These are phyloP conservation scores for Thermomyces lanuginosus DNA, from an alignment of 2,329 filamentous ascomycete genomes.

Conservation along the genomic window DNA sequence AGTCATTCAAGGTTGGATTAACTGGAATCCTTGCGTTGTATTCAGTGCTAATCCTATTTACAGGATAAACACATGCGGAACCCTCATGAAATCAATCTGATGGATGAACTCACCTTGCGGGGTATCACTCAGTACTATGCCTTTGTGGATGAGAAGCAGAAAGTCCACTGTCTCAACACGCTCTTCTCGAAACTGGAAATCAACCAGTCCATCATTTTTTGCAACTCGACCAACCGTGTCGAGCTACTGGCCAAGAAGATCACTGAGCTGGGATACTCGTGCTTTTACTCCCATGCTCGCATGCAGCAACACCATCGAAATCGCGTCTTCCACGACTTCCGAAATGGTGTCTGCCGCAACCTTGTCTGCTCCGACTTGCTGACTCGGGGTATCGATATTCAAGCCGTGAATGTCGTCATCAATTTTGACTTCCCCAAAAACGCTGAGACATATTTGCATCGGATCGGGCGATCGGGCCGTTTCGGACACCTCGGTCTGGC, in stretches of 20 bases:
- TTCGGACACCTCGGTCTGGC: conserved; percentile 94
- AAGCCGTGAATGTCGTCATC: conserved; percentile 98
- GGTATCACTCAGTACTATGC: conserved; percentile 99
- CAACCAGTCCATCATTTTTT: conserved; percentile 99
- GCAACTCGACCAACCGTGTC: conserved; percentile 96
- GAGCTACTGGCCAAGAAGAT: conserved; percentile 98
- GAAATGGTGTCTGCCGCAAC: conserved; percentile 93
- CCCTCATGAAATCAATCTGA: conserved; percentile 97
- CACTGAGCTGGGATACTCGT: conserved; percentile 95
- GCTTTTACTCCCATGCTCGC: conserved; percentile 96
- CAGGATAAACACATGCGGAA: conserved; percentile 89
- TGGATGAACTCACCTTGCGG: conserved; percentile 95
- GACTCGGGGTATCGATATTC: conserved; percentile 97
- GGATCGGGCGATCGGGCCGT: conserved; percentile 91
- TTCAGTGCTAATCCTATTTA: conserved; percentile 3
- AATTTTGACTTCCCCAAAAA: conserved; percentile 99
- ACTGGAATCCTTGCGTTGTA: neutral
- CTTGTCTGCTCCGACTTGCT: conserved; percentile 94
- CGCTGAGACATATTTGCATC: conserved; percentile 94
- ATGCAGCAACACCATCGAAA: conserved; percentile 97
- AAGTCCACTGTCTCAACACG: conserved; percentile 97
- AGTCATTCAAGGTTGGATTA: conserved; percentile 57
- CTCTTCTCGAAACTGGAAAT: conserved; percentile 98
- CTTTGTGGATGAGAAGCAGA: conserved; percentile 98
- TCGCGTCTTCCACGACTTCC: conserved; percentile 97